phyloP scores from a whole-genome alignment of 2,329 filamentous ascomycete genomes.

The Hymenoscyphus repandus region DNA sequence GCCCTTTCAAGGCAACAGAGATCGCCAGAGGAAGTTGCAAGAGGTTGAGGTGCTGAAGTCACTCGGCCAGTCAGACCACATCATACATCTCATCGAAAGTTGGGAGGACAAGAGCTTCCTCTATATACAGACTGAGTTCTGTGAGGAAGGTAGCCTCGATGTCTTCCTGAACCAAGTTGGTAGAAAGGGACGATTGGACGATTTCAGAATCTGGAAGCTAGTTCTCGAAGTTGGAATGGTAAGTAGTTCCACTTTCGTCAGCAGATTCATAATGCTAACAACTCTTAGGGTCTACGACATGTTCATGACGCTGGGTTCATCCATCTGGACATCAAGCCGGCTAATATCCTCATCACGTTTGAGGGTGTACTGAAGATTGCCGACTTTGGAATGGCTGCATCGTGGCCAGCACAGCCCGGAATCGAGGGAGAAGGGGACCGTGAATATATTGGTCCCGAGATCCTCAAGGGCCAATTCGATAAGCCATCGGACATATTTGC shows the following conservation, averaged over 20 bases:
- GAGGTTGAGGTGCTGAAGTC: slow-evolving; percentile 76
- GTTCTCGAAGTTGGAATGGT: slow-evolving; percentile 79
- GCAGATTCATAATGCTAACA: slow-evolving; percentile 16
- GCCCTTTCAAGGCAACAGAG: slow-evolving; percentile 69
- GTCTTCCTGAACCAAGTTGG: slow-evolving; percentile 80
- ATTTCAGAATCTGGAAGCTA: slow-evolving; percentile 99
- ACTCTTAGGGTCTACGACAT: slow-evolving; percentile 70
- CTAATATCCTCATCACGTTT: slow-evolving; percentile 77
- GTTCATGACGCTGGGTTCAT: slow-evolving; percentile 87
- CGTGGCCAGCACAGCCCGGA: slow-evolving; percentile 68
- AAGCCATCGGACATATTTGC: slow-evolving; percentile 93
- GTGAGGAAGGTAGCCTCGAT: slow-evolving; percentile 87
- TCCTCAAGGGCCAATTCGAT: slow-evolving; percentile 79
- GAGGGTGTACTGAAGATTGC: slow-evolving; percentile 80
- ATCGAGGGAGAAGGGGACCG: slow-evolving; percentile 92
- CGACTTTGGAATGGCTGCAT: slow-evolving; percentile 77
- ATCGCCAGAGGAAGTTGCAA: slow-evolving; percentile 76
- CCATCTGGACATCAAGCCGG: slow-evolving; percentile 80
- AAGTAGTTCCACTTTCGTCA: slow-evolving; percentile 35
- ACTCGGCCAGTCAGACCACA: slow-evolving; percentile 76
- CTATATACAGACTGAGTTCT: slow-evolving; percentile 97
- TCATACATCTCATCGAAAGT: slow-evolving; percentile 75
- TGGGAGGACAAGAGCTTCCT: slow-evolving; percentile 85
- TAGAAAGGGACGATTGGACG: slow-evolving; percentile 79
- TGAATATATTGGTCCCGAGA: slow-evolving; percentile 92